Percentiles rank a stretch among this genome's conserved stretches.
phyloP scores from a whole-genome alignment of 345 rosid genomes.

The Boechera divaricarpa region DNA sequence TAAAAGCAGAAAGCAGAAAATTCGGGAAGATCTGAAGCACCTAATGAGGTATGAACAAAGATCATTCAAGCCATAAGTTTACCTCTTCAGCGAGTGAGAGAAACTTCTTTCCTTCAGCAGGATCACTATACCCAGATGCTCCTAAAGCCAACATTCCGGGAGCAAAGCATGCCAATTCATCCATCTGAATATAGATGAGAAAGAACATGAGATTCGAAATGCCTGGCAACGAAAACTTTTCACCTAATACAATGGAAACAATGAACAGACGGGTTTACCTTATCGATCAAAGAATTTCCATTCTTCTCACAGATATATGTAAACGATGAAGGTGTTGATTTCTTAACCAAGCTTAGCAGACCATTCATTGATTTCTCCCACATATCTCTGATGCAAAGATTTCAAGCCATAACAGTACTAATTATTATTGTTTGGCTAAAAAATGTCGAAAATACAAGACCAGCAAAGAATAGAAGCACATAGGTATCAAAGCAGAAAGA shows the following conservation, averaged over 20 bases:
- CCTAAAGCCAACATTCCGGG: constrained; percentile 99
- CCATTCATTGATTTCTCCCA: constrained; percentile 99
- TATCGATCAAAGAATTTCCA: constrained; percentile 67
- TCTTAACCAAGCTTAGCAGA: constrained; percentile 73
- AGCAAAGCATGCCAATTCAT: constrained; percentile 98
- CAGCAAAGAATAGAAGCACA: constrained; percentile 21
- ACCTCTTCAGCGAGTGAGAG: constrained; percentile 96
- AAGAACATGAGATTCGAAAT: constrained; percentile 13
- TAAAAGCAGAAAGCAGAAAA: constrained; percentile 8
- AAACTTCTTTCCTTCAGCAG: constrained; percentile 69
- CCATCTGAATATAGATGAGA: constrained; percentile 70
- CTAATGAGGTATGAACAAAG: constrained; percentile 25
- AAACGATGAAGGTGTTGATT: constrained; percentile 82
- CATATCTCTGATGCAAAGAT: constrained; percentile 69
- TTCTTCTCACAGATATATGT: constrained; percentile 90
- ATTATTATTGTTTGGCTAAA: constrained; percentile 4
- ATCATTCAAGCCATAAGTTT: constrained; percentile 25
- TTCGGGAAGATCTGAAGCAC: background rate
- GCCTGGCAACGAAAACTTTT: background rate
- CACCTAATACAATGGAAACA: background rate
- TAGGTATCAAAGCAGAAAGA: constrained; percentile 5
- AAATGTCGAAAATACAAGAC: constrained; percentile 1
- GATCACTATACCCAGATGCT: constrained; percentile 69
- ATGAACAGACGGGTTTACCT: constrained; percentile 55
- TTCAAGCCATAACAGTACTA: constrained; percentile 14